A percentile compares a stretch with the other conserved stretches of the same genome.
These are phyloP conservation scores for Beauveria australis DNA, from an alignment of 2,329 filamentous ascomycete species.

Conservation along the genomic window DNA sequence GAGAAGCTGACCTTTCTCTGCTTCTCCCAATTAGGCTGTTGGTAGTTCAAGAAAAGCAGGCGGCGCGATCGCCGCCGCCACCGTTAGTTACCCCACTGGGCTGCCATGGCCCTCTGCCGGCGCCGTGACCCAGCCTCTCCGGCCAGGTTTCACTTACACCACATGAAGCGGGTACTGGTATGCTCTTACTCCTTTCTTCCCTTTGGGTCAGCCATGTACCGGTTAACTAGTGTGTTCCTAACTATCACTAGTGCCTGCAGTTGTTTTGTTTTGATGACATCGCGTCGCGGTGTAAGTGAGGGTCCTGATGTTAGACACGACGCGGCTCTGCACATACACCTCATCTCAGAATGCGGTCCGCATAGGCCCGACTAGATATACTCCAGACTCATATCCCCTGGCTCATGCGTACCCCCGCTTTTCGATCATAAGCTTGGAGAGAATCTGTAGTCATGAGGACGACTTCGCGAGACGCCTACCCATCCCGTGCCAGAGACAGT, in stretches of 20 bases:
- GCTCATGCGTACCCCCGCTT: background rate
- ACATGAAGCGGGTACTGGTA: background rate
- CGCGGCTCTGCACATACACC: background rate
- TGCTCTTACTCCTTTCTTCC: background rate
- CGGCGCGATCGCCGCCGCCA: background rate
- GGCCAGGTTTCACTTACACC: background rate
- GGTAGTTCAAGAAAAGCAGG: background rate
- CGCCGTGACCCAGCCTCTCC: background rate
- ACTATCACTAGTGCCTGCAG: background rate
- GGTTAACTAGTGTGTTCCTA: background rate
- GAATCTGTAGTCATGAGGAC: background rate
- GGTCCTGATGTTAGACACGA: background rate
- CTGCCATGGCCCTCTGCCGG: background rate
- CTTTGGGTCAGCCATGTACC: background rate
- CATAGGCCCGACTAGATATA: background rate
- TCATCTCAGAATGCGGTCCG: background rate
- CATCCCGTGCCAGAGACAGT: background rate
- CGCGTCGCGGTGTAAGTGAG: background rate
- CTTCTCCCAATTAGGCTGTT: slow-evolving; percentile 1
- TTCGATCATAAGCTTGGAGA: background rate
- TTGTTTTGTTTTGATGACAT: background rate
- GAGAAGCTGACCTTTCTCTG: background rate
- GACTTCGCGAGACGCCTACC: background rate
- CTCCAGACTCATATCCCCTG: background rate
- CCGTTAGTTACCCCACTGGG: background rate